Evolutionary conservation across 371 early-diverging fungal species (phyloP), one percentile per base, ranked within the genome.

Genomic region (Syncephalastrum racemosum): DNA sequence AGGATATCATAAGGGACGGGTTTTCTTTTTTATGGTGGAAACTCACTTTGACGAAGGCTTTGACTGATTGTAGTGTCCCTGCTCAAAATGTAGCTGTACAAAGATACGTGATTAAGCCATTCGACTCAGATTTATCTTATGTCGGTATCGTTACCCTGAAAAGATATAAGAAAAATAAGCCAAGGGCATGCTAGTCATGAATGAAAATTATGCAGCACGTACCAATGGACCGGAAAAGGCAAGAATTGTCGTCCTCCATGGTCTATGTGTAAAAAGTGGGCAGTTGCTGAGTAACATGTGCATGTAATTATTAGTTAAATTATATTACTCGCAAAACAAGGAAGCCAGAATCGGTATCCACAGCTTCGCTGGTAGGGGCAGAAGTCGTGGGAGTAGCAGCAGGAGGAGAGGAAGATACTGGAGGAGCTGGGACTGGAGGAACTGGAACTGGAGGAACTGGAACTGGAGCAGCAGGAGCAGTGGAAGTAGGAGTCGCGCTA

Each of bases 181-280:
- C 10, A 1, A 31, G 36, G 36, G 36, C 36, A 12, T 31, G 12
- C 36, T 10, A 31, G n/a, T n/a, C n/a, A 31, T 31, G 2, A 2
- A 8, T 1, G 12, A 12, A 31, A 8, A 31, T 31, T 12, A 31
- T 42, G 18, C 39, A 19, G n/a, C n/a, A 15, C 50, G 60, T 67
- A 71, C 81, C 79, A 19, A 81, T 60, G 8, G 82, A 67, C 54
- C 80, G 71, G 54, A 82, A 82, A 12, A 82, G 60, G 45, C 82
- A 82, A 14, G 82, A 80, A 55, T 82, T 82, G 50, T 82, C 82
- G 54, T 82, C 80, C 13, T 68, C 67, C 70, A 79, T 77, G 46
- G 46, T 60, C 81, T 81, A 62, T 23, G 8, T 56, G 13, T 31
- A 54, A 18, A 12, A n/a, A 0, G 12, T 4, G 50, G 27, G 40